Percentiles rank a stretch among this genome's conserved stretches.
Conservation (phyloP, 192 early-diverging fungal genomes). For the Podila horticola region DNA sequence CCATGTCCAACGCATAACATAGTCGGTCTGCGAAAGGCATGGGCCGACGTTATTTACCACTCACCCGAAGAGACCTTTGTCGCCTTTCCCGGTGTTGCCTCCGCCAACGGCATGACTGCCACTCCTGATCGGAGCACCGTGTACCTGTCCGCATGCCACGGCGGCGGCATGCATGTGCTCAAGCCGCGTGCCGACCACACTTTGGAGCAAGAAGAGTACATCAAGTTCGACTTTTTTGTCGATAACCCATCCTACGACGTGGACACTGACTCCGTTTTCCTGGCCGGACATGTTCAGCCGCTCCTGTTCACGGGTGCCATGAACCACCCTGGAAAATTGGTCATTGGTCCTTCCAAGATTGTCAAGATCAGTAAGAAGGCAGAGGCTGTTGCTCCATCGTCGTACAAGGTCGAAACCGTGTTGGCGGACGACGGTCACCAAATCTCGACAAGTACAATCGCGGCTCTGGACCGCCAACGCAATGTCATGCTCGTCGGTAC, state of each 20-base stretch:
- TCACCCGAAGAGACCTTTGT: conserved; percentile 35
- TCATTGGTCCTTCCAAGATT: conserved; percentile 20
- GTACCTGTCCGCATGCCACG: conserved; percentile 37
- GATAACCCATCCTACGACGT: conserved; percentile 37
- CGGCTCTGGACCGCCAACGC: conserved; percentile 43
- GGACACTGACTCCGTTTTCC: conserved; percentile 12
- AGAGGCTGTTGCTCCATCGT: neutral
- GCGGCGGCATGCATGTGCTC: conserved; percentile 21
- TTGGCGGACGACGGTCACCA: conserved; percentile 35
- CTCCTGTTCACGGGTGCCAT: neutral
- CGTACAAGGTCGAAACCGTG: conserved; percentile 25
- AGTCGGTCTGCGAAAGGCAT: conserved; percentile 19
- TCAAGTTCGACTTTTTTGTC: conserved; percentile 38
- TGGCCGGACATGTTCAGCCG: conserved; percentile 24
- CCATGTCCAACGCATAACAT: neutral
- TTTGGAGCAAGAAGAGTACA: conserved; percentile 3
- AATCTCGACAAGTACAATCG: conserved; percentile 23
- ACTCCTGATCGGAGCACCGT: conserved; percentile 16
- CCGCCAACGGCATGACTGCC: conserved; percentile 40
- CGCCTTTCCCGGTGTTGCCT: conserved; percentile 11
- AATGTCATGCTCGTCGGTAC: conserved; percentile 40
- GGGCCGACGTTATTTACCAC: conserved; percentile 38
- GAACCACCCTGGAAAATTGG: neutral
- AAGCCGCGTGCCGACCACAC: conserved; percentile 1
- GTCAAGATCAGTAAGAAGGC: conserved; percentile 26